phyloP scores from a whole-genome alignment of 1,139 yeast species.

The Nakaseomyces uthaithaninus region DNA sequence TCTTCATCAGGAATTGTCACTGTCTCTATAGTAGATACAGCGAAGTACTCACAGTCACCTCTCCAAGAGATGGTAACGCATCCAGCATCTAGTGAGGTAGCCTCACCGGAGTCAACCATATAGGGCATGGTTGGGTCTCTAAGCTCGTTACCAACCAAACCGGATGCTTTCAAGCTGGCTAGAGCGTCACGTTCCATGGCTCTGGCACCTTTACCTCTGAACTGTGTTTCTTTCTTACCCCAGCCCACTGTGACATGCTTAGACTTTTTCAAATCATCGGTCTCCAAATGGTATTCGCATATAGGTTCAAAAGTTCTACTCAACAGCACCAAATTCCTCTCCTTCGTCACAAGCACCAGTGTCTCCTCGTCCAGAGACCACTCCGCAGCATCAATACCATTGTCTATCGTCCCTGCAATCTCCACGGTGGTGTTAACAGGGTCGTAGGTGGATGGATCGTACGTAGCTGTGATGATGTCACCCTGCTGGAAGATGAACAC shows the following conservation, averaged over 20 bases:
- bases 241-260: conserved; percentile 96
- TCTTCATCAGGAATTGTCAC: conserved; percentile 29
- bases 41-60: conserved; percentile 85
- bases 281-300: conserved; percentile 50
- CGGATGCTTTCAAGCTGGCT: conserved; percentile 51
- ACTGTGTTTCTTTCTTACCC: conserved; percentile 97
- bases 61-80: conserved; percentile 70
- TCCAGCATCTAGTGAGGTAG: conserved; percentile 46
- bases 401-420: conserved; percentile 80
- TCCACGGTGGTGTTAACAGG: conserved; percentile 50
- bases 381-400: conserved; percentile 59
- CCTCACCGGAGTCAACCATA: conserved; percentile 59
- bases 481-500: conserved; percentile 58
- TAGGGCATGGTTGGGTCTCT: conserved; percentile 92
- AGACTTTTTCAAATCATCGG: conserved; percentile 60
- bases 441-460: conserved; percentile 42
- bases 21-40: conserved; percentile 56
- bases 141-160: conserved; percentile 51
- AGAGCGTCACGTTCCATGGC: conserved; percentile 59
- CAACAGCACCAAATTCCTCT: conserved; percentile 54
- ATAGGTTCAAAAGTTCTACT: conserved; percentile 78
- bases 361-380: conserved; percentile 96
- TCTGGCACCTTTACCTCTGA: conserved; percentile 86
- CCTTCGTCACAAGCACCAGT: conserved; percentile 58
- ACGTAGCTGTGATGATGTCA: conserved; percentile 61